phyloP scores from a whole-genome alignment of 768 basidiomycete species.

The Boletus bicolor region DNA sequence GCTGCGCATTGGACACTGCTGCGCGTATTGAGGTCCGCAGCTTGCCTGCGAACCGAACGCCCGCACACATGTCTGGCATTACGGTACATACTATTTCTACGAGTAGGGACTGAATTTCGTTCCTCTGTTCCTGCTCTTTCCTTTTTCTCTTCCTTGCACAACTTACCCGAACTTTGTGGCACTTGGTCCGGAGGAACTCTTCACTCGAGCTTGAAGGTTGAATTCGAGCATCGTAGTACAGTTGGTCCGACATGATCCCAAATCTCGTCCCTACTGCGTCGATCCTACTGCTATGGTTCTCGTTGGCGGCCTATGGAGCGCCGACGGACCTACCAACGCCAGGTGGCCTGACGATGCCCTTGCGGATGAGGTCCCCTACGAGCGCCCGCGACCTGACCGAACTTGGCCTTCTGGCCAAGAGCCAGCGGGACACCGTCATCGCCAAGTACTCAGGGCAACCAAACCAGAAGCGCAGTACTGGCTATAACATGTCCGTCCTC shows the following conservation, averaged over 20 bases:
- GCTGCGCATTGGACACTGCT: neutral
- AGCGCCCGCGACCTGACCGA: conserved; percentile 1
- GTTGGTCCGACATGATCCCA: conserved; percentile 13
- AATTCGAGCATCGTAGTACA: neutral
- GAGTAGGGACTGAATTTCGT: neutral
- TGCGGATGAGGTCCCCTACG: conserved; percentile 16
- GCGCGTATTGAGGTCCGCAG: conserved; percentile 8
- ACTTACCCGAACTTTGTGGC: neutral
- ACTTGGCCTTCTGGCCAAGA: conserved; percentile 36
- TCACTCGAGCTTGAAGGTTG: neutral
- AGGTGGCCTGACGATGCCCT: conserved; percentile 20
- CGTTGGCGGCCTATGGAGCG: conserved; percentile 6
- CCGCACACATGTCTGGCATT: neutral
- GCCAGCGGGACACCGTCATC: conserved; percentile 40
- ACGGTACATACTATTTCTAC: conserved; percentile 3
- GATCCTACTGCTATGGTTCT: conserved; percentile 12
- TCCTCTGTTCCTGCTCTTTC: neutral
- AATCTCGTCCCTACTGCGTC: conserved; percentile 7
- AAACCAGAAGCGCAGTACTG: conserved; percentile 40
- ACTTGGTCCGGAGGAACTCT: neutral
- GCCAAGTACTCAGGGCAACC: conserved; percentile 45
- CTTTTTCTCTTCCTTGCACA: neutral
- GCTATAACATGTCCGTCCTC: conserved; percentile 49
- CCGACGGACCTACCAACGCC: conserved; percentile 10
- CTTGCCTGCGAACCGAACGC: neutral